Percentiles rank a stretch among this genome's conserved stretches.
These are phyloP conservation scores for Peronospora farinosa DNA, from an alignment of 352 stramenopile species.

Conservation along the genomic window DNA sequence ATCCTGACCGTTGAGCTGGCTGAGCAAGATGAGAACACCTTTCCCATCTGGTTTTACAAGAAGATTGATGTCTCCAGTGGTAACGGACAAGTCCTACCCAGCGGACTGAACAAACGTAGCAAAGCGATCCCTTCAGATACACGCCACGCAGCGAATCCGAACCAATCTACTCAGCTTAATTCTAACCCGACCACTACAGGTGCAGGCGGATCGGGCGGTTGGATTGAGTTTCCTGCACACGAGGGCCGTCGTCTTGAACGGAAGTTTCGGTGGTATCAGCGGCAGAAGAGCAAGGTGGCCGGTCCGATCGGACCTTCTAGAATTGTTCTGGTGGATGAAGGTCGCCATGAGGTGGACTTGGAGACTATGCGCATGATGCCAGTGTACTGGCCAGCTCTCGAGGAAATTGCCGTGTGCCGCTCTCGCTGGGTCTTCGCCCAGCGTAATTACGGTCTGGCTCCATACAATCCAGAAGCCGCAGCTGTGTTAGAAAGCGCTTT, in stretches of 20 bases:
- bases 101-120: conserved; percentile 24
- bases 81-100: conserved; percentile 30
- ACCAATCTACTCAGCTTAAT: conserved; percentile 4
- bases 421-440: conserved; percentile 77
- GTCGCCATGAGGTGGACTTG: conserved; percentile 70
- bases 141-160: conserved; percentile 4
- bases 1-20: conserved; percentile 37
- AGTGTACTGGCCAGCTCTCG: conserved; percentile 71
- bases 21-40: conserved; percentile 49
- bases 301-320: conserved; percentile 37
- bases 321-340: conserved; percentile 77
- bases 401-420: conserved; percentile 61
- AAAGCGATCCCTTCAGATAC: conserved; percentile 4
- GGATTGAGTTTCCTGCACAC: conserved; percentile 73
- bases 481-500: conserved; percentile 52
- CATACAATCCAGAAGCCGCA: conserved; percentile 58
- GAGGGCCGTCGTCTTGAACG: conserved; percentile 68
- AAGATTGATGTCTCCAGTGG: conserved; percentile 44
- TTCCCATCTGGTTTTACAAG: conserved; percentile 81
- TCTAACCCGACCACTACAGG: conserved; percentile 13
- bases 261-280: conserved; percentile 59
- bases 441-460: conserved; percentile 73
- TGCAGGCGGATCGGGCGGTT: conserved; percentile 24
- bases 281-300: conserved; percentile 31
- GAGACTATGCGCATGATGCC: conserved; percentile 73